These are phyloP conservation scores for Cutaneotrichosporon mucoides DNA, from an alignment of 1,284 basidiomycete genomes.

Conservation along the genomic window DNA sequence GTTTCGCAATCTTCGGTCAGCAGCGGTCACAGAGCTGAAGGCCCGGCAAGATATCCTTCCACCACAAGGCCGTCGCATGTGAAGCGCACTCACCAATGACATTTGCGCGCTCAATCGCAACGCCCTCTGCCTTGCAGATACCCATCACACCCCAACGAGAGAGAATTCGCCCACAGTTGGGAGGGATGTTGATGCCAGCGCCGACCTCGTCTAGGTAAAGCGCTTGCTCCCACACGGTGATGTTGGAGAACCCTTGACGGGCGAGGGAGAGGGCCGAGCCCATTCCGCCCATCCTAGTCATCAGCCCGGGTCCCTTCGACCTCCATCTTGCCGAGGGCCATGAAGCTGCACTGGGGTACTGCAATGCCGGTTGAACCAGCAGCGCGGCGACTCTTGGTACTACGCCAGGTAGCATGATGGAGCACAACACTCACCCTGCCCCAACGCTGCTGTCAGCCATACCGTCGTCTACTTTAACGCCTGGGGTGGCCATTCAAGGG, in stretches of 20 bases:
- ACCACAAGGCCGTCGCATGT: too few relatives aligned
- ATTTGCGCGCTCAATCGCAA: constrained; percentile 31
- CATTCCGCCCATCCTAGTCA: constrained; percentile 38
- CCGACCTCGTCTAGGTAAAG: constrained; percentile 38
- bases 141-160: constrained; percentile 32
- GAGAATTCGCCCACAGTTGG: constrained; percentile 37
- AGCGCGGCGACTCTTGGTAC: too few relatives aligned
- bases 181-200: constrained; percentile 41
- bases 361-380: too few relatives aligned
- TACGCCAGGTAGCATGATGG: too few relatives aligned
- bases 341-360: too few relatives aligned
- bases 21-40: not conserved
- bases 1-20: constrained; percentile 27
- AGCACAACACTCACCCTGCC: constrained; percentile 8
- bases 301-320: not conserved
- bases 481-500: too few relatives aligned
- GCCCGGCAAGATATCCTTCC: not conserved
- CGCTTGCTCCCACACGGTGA: constrained; percentile 38
- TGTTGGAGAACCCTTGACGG: constrained; percentile 33
- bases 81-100: constrained; percentile 28
- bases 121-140: constrained; percentile 29
- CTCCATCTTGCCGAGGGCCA: too few relatives aligned
- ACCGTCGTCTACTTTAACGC: too few relatives aligned
- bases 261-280: constrained; percentile 37
- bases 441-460: constrained; percentile 12